Base-by-base conservation (phyloP, 257 asterid genomes). In the Solanum lignicaule region DNA sequence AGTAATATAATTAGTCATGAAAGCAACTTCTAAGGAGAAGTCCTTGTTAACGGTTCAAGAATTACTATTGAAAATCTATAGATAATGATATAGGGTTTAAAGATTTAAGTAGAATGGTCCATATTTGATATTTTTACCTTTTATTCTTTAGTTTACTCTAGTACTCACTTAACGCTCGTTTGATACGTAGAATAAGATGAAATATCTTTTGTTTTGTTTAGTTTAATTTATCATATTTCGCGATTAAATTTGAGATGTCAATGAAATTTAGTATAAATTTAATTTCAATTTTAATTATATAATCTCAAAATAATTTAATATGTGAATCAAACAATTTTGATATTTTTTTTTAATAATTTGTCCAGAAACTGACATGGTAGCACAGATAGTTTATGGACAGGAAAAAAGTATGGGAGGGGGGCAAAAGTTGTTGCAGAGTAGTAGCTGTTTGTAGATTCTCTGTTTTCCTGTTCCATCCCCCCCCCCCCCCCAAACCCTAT, bases 361-460 rank as follows among this genome's bases (percentile, higher is more conserved):
- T 72, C 83, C 46, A 39, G 21, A 86, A 65, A 85, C 83, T 55
- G 83, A 89, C 83, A 23, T 58, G 43, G 82, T 15, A 48, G 73
- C 82, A n/a, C 46, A 86, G 36, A 76, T 35, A 36, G 46, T 46
- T 23, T 60, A 65, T 52, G 83, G 60, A 87, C 38, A 62, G 71
- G 84, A 20, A 73, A 31, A 85, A 46, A 46, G 68, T 20, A 46
- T 29, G 86, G 69, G 87, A 86, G 71, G 69, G 66, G 89, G 87
- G 75, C 92, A 74, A 89, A 71, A 48, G 84, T 38, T 71, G 87
- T 84, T 79, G 87, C 88, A 84, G 68, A 81, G 60, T 87, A 72
- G 81, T 38, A 74, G 87, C 88, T 88, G 84, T 71, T 55, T 21
- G 65, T 35, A 88, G 92, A 90, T 90, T 90, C 92, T 76, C 89